Evolutionary conservation across 2,329 filamentous ascomycete species (phyloP).

Genomic region (Emericellopsis atlantica): DNA sequence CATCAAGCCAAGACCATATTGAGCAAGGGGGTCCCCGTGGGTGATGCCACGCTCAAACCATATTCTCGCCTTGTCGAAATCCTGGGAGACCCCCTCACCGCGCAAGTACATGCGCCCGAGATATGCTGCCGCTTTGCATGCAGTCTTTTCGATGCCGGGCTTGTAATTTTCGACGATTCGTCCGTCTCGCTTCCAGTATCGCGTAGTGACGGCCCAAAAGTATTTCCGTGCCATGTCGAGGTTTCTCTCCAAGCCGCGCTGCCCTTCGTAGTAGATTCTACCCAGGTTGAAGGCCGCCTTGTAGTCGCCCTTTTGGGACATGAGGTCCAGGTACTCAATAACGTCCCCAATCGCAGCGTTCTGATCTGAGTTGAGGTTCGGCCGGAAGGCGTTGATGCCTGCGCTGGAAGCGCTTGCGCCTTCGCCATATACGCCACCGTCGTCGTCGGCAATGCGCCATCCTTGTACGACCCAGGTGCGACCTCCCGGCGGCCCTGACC

Average conservation of each 20-base stretch:
- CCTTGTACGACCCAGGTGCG: constrained; percentile 64
- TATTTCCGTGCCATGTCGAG: constrained; percentile 64
- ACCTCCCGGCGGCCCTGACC: constrained; percentile 83
- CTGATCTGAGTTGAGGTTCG: constrained; percentile 61
- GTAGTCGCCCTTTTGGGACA: constrained; percentile 80
- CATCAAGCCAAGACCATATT: constrained; percentile 76
- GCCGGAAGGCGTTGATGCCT: constrained; percentile 66
- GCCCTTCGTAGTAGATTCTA: constrained; percentile 79
- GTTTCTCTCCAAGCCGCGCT: constrained; percentile 61
- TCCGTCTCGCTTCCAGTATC: constrained; percentile 75
- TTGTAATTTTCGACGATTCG: constrained; percentile 58
- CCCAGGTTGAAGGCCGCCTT: constrained; percentile 80
- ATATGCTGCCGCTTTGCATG: constrained; percentile 74
- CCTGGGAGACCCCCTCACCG: constrained; percentile 73
- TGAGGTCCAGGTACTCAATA: constrained; percentile 82
- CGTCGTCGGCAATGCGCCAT: constrained; percentile 79
- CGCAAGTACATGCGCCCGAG: constrained; percentile 83
- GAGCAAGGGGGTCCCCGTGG: constrained; percentile 69
- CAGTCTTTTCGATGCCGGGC: constrained; percentile 61
- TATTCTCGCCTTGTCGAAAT: constrained; percentile 59
- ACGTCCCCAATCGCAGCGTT: constrained; percentile 87
- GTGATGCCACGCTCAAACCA: constrained; percentile 76
- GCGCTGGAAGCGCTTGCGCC: constrained; percentile 85
- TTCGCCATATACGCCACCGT: constrained; percentile 88
- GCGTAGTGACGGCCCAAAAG: constrained; percentile 66